A percentile compares a stretch with the other conserved stretches of the same genome.
Evolutionary conservation across 495 filamentous ascomycete species (phyloP).

Genomic region (Rhypophila decipiens): DNA sequence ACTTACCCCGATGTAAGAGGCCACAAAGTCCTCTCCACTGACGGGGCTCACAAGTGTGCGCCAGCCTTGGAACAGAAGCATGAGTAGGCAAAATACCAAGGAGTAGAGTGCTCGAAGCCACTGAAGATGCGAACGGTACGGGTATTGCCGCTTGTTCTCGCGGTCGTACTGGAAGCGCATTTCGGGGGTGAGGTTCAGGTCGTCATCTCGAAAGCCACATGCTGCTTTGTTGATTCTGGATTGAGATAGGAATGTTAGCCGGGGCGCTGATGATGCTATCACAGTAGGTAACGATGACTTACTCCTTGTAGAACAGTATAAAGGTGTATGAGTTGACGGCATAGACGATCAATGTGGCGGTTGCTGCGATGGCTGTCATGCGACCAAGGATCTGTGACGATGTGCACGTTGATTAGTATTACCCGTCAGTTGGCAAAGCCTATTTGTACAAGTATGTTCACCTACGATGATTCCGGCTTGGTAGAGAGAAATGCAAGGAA

Average conservation of each 20-base stretch:
- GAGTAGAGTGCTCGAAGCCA: slow-evolving; percentile 30
- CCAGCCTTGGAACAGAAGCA: slow-evolving; percentile 38
- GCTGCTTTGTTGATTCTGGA: background rate
- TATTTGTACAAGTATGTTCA: slow-evolving; percentile 10
- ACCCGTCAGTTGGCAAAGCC: slow-evolving; percentile 18
- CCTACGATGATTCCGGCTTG: slow-evolving; percentile 19
- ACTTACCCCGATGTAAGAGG: slow-evolving; percentile 35
- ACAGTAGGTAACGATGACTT: background rate
- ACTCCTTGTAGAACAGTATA: slow-evolving; percentile 27
- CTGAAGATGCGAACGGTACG: slow-evolving; percentile 32
- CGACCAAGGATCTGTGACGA: slow-evolving; percentile 10
- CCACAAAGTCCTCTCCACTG: slow-evolving; percentile 27
- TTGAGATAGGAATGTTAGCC: background rate
- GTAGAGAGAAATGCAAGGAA: slow-evolving; percentile 37
- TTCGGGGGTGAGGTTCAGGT: slow-evolving; percentile 1
- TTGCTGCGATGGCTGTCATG: slow-evolving; percentile 25
- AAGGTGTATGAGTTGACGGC: slow-evolving; percentile 30
- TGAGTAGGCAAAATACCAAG: slow-evolving; percentile 23
- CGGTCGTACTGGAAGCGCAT: background rate
- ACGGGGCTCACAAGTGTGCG: slow-evolving; percentile 26
- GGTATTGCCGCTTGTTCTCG: slow-evolving; percentile 18
- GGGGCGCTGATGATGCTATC: background rate
- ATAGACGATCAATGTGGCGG: slow-evolving; percentile 32
- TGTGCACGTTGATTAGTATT: slow-evolving; percentile 8
- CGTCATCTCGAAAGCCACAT: background rate